Evolutionary conservation across 768 basidiomycete genomes (phyloP).

Genomic region (Mycena polygramma): DNA sequence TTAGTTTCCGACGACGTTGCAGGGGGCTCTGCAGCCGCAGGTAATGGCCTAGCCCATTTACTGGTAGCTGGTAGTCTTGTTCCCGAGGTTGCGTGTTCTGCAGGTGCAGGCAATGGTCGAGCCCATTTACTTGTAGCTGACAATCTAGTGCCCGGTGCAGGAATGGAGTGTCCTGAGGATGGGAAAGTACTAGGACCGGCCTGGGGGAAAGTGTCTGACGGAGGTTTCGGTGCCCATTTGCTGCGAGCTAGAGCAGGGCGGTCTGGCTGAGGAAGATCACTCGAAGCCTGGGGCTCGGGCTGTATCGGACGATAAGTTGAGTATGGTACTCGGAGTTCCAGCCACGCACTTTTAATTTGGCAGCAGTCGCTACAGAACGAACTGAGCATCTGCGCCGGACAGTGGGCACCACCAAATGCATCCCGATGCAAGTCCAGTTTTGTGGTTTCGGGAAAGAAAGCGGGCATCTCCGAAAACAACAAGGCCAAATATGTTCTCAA

Average conservation of each 20-base stretch:
- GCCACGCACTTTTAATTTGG: slow-evolving; percentile 20
- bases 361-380: slow-evolving; percentile 40
- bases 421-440: neutral
- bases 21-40: neutral
- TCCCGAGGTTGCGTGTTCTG: neutral
- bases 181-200: slow-evolving; percentile 21
- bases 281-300: slow-evolving; percentile 6
- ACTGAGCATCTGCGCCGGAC: slow-evolving; percentile 39
- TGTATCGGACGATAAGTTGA: neutral
- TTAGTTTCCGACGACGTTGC: no score
- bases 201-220: neutral
- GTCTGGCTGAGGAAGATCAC: slow-evolving; percentile 19
- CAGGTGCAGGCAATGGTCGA: neutral
- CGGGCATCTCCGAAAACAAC: neutral
- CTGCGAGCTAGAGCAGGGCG: slow-evolving; percentile 28
- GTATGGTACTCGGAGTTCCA: neutral
- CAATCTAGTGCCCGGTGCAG: neutral
- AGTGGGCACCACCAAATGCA: slow-evolving; percentile 31
- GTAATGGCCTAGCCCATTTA: slow-evolving; percentile 26
- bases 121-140: no score
- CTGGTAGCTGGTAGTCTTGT: slow-evolving; percentile 15
- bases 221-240: slow-evolving; percentile 30
- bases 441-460: neutral
- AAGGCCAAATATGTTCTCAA: no score
- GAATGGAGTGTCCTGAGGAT: neutral